phyloP scores from a whole-genome alignment of 2,329 filamentous ascomycete species.

The Ambrosiella cleistominuta region DNA sequence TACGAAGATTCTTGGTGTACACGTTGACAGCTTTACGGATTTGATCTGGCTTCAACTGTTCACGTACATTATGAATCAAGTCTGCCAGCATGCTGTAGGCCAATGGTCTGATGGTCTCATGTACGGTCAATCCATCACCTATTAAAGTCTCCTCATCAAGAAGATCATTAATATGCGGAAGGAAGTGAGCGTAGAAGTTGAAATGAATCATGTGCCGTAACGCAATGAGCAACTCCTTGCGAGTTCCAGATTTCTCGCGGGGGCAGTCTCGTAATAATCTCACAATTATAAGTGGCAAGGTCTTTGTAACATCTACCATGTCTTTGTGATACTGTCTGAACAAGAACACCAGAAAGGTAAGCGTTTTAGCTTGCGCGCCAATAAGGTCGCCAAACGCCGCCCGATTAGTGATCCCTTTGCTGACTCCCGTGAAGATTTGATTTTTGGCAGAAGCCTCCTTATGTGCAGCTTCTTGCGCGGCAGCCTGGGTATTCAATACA shows the following conservation, averaged over 20 bases:
- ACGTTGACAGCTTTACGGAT: constrained; percentile 93
- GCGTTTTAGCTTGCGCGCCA: constrained; percentile 94
- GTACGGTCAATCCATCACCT: constrained; percentile 87
- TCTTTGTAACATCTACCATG: constrained; percentile 70
- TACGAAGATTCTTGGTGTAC: constrained; percentile 89
- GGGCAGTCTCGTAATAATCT: constrained; percentile 85
- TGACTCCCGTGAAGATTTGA: constrained; percentile 81
- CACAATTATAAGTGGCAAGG: constrained; percentile 76
- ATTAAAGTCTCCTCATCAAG: constrained; percentile 88
- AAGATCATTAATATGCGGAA: constrained; percentile 86
- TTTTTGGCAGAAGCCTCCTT: constrained; percentile 62
- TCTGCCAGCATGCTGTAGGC: constrained; percentile 98
- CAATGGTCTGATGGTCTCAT: constrained; percentile 86
- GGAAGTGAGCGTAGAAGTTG: constrained; percentile 89
- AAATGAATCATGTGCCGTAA: constrained; percentile 99
- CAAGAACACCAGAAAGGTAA: constrained; percentile 94
- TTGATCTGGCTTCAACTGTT: constrained; percentile 72
- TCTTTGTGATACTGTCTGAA: constrained; percentile 76
- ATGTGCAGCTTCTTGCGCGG: constrained; percentile 84
- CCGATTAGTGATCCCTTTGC: constrained; percentile 80
- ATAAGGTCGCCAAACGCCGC: constrained; percentile 95
- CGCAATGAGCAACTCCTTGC: constrained; percentile 89
- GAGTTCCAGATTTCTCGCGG: constrained; percentile 76
- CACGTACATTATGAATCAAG: constrained; percentile 89
- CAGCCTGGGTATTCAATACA: constrained; percentile 74